Conservation (phyloP, 2,329 filamentous ascomycete species). For the Graphilbum fragrans region DNA sequence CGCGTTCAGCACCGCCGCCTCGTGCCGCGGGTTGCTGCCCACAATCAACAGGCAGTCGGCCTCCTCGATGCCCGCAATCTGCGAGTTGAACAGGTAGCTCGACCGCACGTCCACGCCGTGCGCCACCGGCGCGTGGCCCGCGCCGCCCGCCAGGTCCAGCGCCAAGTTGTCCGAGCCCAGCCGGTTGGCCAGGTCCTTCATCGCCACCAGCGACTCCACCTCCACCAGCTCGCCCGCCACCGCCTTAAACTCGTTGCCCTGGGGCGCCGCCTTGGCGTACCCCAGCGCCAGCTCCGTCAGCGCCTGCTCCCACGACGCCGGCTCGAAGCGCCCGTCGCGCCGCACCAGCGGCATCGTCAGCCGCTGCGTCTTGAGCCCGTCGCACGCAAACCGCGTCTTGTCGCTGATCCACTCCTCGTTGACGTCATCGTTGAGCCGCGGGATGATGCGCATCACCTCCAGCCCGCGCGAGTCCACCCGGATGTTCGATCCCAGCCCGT, state of each 20-base stretch:
- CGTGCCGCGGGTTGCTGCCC: slow-evolving; percentile 89
- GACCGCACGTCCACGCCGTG: slow-evolving; percentile 89
- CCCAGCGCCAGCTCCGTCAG: slow-evolving; percentile 75
- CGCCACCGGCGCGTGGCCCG: slow-evolving; percentile 70
- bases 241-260: slow-evolving; percentile 91
- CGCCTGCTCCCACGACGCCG: slow-evolving; percentile 91
- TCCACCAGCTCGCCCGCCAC: slow-evolving; percentile 86
- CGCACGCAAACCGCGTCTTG: slow-evolving; percentile 92
- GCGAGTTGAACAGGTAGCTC: slow-evolving; percentile 96
- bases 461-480: slow-evolving; percentile 85
- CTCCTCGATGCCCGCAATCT: slow-evolving; percentile 85
- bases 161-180: slow-evolving; percentile 93
- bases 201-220: slow-evolving; percentile 84
- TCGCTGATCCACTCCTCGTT: slow-evolving; percentile 99
- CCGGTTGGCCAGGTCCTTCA: slow-evolving; percentile 95
- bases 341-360: slow-evolving; percentile 86
- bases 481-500: slow-evolving; percentile 88
- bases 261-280: slow-evolving; percentile 65
- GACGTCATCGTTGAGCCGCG: slow-evolving; percentile 89
- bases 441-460: slow-evolving; percentile 90
- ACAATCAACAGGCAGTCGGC: slow-evolving; percentile 86
- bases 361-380: slow-evolving; percentile 91
- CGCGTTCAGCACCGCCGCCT: slow-evolving; percentile 89
- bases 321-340: slow-evolving; percentile 80
- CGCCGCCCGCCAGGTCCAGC: slow-evolving; percentile 61